phyloP scores from a whole-genome alignment of 169 alveolate species.

The Cryptosporidium sp. region DNA sequence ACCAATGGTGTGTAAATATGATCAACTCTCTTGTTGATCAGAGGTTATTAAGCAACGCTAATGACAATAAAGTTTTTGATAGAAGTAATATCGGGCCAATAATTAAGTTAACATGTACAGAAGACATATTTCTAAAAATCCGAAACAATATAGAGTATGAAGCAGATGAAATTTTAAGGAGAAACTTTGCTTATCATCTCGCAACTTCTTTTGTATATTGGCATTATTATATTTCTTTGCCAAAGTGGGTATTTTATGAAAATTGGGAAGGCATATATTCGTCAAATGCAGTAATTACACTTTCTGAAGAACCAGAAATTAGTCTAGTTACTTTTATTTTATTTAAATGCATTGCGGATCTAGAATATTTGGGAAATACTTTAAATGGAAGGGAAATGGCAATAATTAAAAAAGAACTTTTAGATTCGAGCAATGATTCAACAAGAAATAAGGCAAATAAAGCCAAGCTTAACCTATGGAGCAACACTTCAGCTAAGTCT shows the following conservation, averaged over 20 bases:
- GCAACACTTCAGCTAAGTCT: slow-evolving; percentile 37
- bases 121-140: slow-evolving; percentile 12
- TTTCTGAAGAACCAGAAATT: slow-evolving; percentile 73
- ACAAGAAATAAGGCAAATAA: neutral
- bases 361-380: slow-evolving; percentile 14
- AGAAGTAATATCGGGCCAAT: slow-evolving; percentile 10
- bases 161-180: slow-evolving; percentile 68
- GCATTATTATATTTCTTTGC: slow-evolving; percentile 44
- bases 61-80: neutral
- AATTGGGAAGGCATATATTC: slow-evolving; percentile 46
- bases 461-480: slow-evolving; percentile 22
- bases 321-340: slow-evolving; percentile 48
- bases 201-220: slow-evolving; percentile 56
- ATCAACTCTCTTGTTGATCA: slow-evolving; percentile 33
- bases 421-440: neutral
- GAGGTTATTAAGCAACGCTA: neutral
- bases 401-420: slow-evolving; percentile 10
- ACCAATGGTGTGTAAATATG: slow-evolving; percentile 41
- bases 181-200: slow-evolving; percentile 63
- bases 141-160: slow-evolving; percentile 67
- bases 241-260: slow-evolving; percentile 57
- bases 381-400: slow-evolving; percentile 6
- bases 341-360: slow-evolving; percentile 54
- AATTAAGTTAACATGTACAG: slow-evolving; percentile 12
- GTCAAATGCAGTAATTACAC: slow-evolving; percentile 1